Percentiles rank a stretch among this genome's conserved stretches.
phyloP scores from a whole-genome alignment of 208 protist species.

The Trypanosoma theileri region DNA sequence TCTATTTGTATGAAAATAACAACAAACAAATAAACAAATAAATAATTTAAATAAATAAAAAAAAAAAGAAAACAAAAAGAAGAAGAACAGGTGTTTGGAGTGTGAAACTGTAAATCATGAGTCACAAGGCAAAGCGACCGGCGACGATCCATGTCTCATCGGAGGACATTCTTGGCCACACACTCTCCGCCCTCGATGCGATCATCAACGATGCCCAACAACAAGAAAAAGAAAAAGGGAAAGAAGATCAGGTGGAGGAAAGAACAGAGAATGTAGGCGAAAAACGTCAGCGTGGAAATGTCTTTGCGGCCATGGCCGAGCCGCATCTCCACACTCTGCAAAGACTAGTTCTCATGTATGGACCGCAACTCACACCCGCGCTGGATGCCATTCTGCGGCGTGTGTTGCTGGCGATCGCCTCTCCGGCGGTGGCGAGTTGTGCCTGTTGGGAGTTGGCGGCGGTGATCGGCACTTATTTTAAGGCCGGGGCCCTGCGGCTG shows the following conservation, averaged over 20 bases:
- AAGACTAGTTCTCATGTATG: constrained; percentile 32
- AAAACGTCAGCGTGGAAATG: not conserved
- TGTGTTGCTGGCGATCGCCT: constrained; percentile 42
- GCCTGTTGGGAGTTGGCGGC: constrained; percentile 55
- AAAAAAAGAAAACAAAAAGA: not conserved
- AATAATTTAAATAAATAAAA: not conserved
- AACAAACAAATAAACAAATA: not conserved
- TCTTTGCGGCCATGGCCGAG: constrained; percentile 54
- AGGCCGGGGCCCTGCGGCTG: constrained; percentile 45
- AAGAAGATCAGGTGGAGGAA: constrained; percentile 4
- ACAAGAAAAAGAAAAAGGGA: constrained; percentile 26
- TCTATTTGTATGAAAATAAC: not conserved
- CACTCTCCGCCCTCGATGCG: constrained; percentile 44
- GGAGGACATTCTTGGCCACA: constrained; percentile 27
- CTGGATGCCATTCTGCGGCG: constrained; percentile 49
- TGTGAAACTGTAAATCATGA: not conserved
- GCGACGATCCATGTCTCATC: not conserved
- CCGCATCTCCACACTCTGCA: constrained; percentile 44
- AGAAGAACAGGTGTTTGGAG: not conserved
- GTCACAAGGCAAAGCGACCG: constrained; percentile 7
- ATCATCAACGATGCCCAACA: constrained; percentile 54
- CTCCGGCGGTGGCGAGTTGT: constrained; percentile 40
- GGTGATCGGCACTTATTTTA: constrained; percentile 52
- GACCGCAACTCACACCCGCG: constrained; percentile 57
- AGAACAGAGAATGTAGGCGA: not conserved